A percentile compares a stretch with the other conserved stretches of the same genome.
These are phyloP conservation scores for Citrullus amarus DNA, from an alignment of 306 rosid species.

Conservation along the genomic window DNA sequence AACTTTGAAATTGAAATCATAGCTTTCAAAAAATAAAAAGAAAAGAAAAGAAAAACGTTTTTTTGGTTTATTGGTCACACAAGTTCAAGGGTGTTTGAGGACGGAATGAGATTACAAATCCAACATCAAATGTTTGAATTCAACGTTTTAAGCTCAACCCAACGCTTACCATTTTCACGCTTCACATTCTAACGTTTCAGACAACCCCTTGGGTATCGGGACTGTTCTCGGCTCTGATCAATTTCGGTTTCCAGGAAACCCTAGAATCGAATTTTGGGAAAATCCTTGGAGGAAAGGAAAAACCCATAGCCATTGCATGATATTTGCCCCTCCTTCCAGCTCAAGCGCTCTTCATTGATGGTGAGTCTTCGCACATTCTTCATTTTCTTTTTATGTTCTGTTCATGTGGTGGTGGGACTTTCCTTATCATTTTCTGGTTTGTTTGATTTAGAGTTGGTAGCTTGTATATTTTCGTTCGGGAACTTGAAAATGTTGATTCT, in stretches of 20 bases:
- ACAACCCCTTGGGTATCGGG: neutral
- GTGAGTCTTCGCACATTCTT: neutral
- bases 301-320: slow-evolving; percentile 2
- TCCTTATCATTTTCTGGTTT: neutral
- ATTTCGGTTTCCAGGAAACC: neutral
- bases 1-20: too few relatives aligned
- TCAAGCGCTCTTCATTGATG: neutral
- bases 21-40: too few relatives aligned
- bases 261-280: too few relatives aligned
- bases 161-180: too few relatives aligned
- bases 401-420: neutral
- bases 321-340: neutral
- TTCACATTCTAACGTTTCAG: neutral
- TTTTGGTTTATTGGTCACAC: neutral
- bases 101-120: neutral
- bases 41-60: too few relatives aligned
- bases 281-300: neutral
- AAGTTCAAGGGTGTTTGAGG: neutral
- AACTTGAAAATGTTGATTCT: neutral
- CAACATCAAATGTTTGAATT: too few relatives aligned
- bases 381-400: neutral
- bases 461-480: neutral
- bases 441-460: neutral
- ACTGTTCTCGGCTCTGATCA: too few relatives aligned
- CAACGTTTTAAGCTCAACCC: too few relatives aligned